Evolutionary conservation across 2,329 filamentous ascomycete genomes (phyloP).

Genomic region (Fusarium nanum): DNA sequence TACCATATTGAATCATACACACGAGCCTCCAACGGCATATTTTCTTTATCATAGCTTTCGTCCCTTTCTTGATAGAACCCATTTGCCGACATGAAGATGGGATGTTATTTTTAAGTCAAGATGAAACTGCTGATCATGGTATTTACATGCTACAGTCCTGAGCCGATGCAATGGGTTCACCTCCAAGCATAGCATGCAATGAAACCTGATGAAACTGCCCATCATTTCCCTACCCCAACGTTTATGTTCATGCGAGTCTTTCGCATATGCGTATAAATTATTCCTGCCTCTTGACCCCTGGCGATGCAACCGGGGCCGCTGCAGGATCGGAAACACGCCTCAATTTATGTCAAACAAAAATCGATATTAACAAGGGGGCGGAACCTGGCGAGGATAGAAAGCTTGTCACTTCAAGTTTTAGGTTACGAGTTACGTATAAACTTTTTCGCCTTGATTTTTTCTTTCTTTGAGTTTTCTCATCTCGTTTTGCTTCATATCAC

Average conservation of each 20-base stretch:
- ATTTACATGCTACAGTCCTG: background rate
- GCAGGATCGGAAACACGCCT: conserved; percentile 36
- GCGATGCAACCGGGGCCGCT: conserved; percentile 18
- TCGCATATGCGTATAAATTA: conserved; percentile 6
- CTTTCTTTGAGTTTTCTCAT: background rate
- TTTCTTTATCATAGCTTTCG: conserved; percentile 22
- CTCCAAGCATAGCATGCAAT: conserved; percentile 8
- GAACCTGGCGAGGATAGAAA: background rate
- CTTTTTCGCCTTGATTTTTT: background rate
- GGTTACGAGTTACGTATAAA: conserved; percentile 1
- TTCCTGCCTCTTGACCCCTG: conserved; percentile 10
- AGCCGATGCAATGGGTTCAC: conserved; percentile 6
- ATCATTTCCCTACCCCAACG: conserved; percentile 18
- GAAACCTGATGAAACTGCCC: conserved; percentile 39
- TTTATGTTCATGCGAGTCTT: conserved; percentile 19
- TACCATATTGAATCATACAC: conserved; percentile 30
- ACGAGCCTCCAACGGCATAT: conserved; percentile 42
- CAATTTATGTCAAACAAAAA: conserved; percentile 37
- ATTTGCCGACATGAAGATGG: background rate
- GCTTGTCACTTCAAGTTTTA: background rate
- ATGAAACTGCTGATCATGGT: conserved; percentile 19
- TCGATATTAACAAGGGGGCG: conserved; percentile 13
- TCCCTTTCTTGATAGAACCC: background rate
- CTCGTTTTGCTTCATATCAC: background rate
- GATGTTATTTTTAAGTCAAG: conserved; percentile 13